A percentile compares a stretch with the other conserved stretches of the same genome.
phyloP scores from a whole-genome alignment of 202 grass and related monocot genomes.

The Cymbopogon flexuosus region DNA sequence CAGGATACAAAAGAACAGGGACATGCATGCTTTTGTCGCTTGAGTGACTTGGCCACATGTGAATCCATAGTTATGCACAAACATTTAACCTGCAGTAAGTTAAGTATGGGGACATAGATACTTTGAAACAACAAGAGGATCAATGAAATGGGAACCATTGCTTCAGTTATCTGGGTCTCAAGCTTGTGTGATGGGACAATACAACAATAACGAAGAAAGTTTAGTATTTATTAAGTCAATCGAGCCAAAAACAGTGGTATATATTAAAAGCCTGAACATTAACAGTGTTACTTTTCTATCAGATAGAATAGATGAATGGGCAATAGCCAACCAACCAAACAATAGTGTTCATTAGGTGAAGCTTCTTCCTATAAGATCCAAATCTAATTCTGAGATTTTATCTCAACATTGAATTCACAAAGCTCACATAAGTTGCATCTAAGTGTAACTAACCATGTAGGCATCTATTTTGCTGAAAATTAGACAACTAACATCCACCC shows the following conservation, averaged over 20 bases:
- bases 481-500: neutral
- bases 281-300: neutral
- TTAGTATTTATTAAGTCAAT: neutral
- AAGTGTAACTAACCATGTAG: neutral
- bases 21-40: neutral
- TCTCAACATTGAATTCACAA: conserved; percentile 1
- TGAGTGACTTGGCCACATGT: neutral
- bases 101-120: neutral
- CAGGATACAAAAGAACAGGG: neutral
- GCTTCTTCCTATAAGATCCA: neutral
- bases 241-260: neutral
- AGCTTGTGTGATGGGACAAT: neutral
- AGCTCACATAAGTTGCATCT: neutral
- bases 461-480: conserved; percentile 4
- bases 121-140: neutral
- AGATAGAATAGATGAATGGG: neutral
- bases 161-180: neutral
- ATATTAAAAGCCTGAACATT: neutral
- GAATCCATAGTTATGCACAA: neutral
- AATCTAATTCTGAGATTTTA: neutral
- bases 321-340: neutral
- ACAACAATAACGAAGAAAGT: neutral
- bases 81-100: neutral
- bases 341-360: neutral
- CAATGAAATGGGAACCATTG: neutral